phyloP scores from a whole-genome alignment of 192 early-diverging fungal genomes.

The Rhizophagus sp. region DNA sequence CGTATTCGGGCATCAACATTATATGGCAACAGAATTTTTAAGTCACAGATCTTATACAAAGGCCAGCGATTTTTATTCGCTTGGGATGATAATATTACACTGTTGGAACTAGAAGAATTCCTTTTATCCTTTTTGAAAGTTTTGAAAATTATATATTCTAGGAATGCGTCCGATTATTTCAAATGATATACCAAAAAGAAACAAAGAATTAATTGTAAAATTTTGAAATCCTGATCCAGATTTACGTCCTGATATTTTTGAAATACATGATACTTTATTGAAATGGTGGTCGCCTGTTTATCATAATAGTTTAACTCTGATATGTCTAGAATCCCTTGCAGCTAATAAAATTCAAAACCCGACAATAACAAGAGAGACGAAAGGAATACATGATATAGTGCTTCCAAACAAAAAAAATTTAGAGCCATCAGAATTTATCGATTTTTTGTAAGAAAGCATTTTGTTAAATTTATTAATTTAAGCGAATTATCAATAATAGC shows the following conservation, averaged over 20 bases:
- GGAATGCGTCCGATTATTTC: too few species aligned
- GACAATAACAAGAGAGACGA: too few species aligned
- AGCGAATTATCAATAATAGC: too few species aligned
- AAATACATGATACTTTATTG: not conserved
- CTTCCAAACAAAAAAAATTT: too few species aligned
- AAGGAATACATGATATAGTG: too few species aligned
- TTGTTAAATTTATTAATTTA: too few species aligned
- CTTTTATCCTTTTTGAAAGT: not conserved
- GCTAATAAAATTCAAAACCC: too few species aligned
- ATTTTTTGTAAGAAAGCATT: too few species aligned
- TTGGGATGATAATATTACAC: conserved; percentile 6
- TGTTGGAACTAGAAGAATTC: not conserved
- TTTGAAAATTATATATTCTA: too few species aligned
- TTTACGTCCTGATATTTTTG: not conserved
- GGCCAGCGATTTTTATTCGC: not conserved
- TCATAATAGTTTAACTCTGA: not conserved
- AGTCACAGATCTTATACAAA: not conserved
- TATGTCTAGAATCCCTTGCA: not conserved
- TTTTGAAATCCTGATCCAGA: not conserved
- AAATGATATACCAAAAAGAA: not conserved
- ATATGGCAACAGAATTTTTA: not conserved
- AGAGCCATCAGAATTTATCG: too few species aligned
- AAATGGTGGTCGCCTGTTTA: not conserved
- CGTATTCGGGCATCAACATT: not conserved
- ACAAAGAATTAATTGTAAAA: not conserved